Evolutionary conservation across 495 filamentous ascomycete species (phyloP).

Genomic region (Podospora tetraspora): DNA sequence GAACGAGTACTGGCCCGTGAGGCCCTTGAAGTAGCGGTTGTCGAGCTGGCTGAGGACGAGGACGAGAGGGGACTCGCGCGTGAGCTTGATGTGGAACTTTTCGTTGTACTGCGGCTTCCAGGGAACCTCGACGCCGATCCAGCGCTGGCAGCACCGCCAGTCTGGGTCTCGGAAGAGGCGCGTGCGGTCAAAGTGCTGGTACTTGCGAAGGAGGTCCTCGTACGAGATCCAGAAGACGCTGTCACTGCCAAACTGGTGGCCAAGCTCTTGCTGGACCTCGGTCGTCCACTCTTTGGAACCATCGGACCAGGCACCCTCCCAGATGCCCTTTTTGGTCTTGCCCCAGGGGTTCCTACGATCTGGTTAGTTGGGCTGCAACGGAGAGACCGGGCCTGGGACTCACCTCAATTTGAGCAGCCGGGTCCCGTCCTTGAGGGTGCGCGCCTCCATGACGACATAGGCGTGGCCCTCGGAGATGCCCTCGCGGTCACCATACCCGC

Average conservation of each 20-base stretch:
- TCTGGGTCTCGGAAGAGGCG: conserved; percentile 71
- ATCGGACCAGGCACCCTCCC: conserved; percentile 82
- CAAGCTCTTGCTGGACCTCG: conserved; percentile 73
- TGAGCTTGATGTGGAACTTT: conserved; percentile 73
- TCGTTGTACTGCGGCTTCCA: conserved; percentile 87
- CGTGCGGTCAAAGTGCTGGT: conserved; percentile 80
- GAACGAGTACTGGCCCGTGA: conserved; percentile 78
- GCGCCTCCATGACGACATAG: conserved; percentile 83
- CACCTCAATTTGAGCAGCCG: conserved; percentile 45
- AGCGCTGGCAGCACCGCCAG: conserved; percentile 83
- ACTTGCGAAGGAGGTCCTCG: conserved; percentile 79
- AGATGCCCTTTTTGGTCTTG: conserved; percentile 58
- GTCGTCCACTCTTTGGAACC: conserved; percentile 94
- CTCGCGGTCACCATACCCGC: conserved; percentile 60
- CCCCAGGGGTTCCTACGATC: conserved; percentile 75
- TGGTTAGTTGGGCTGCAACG: conserved; percentile 11
- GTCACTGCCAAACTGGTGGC: conserved; percentile 88
- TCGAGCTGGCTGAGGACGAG: conserved; percentile 87
- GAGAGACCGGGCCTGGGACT: neutral
- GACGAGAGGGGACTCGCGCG: conserved; percentile 64
- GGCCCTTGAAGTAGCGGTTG: conserved; percentile 76
- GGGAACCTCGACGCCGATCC: conserved; percentile 80
- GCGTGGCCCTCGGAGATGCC: conserved; percentile 81
- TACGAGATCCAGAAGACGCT: conserved; percentile 70
- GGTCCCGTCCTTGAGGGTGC: conserved; percentile 44